A percentile compares a stretch with the other conserved stretches of the same genome.
Evolutionary conservation across 2,329 filamentous ascomycete species (phyloP).

Genomic region (Cadophora sp.): DNA sequence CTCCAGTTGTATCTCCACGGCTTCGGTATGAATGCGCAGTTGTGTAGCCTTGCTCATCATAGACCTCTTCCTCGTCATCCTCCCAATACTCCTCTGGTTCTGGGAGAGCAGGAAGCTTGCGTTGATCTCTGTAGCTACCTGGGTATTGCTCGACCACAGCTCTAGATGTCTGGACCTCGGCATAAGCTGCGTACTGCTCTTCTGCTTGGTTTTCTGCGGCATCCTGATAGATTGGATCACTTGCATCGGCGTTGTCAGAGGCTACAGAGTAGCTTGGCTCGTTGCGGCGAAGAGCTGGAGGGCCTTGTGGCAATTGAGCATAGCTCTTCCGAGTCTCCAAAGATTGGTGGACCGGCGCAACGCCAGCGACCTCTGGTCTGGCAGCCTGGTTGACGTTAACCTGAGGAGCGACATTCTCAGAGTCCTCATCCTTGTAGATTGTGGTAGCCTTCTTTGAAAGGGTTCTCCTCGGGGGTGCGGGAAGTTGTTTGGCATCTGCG

Average conservation of each 20-base stretch:
- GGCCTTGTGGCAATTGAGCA: conserved; percentile 35
- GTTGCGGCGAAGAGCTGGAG: conserved; percentile 36
- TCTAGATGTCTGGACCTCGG: conserved; percentile 9
- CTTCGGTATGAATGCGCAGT: conserved; percentile 82
- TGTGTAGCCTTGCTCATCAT: conserved; percentile 72
- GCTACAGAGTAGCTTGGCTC: conserved; percentile 36
- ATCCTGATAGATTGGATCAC: conserved; percentile 35
- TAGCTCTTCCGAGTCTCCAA: conserved; percentile 43
- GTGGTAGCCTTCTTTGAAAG: conserved; percentile 58
- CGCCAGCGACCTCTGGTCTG: conserved; percentile 39
- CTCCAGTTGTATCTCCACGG: conserved; percentile 73
- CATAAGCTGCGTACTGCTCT: conserved; percentile 24
- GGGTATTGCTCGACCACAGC: background rate
- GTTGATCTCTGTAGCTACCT: conserved; percentile 23
- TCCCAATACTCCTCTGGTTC: conserved; percentile 70
- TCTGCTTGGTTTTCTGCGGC: conserved; percentile 21
- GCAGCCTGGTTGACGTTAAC: conserved; percentile 37
- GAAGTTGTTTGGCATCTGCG: conserved; percentile 34
- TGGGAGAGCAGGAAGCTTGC: conserved; percentile 36
- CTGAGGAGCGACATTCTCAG: conserved; percentile 39
- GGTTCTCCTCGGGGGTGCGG: conserved; percentile 53
- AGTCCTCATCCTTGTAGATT: conserved; percentile 59
- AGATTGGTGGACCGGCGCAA: conserved; percentile 41
- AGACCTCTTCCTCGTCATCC: conserved; percentile 71
- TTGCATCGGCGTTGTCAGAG: conserved; percentile 20